Conservation (phyloP, 2,329 filamentous ascomycete species). For the Chaetomium olivaceum region DNA sequence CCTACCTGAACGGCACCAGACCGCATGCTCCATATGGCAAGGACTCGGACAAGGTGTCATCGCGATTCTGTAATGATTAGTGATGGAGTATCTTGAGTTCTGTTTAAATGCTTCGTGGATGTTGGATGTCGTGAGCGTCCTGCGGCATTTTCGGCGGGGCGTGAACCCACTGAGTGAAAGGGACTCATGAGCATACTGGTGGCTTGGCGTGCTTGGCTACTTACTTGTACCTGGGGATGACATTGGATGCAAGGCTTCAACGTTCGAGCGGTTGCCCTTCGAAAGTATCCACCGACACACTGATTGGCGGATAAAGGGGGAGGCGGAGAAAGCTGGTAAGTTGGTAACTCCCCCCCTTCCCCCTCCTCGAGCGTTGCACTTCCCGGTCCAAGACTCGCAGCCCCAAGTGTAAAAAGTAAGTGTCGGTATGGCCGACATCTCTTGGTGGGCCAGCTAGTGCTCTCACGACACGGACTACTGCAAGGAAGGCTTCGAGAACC, state of each 20-base stretch:
- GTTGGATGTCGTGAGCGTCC: neutral
- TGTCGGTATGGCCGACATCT: neutral
- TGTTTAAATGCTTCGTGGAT: neutral
- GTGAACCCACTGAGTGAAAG: neutral
- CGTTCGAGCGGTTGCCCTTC: neutral
- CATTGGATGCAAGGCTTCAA: neutral
- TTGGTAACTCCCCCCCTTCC: neutral
- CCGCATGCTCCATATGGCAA: neutral
- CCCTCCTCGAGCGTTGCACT: neutral
- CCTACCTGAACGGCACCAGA: neutral
- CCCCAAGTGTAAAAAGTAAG: neutral
- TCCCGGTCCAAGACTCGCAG: neutral
- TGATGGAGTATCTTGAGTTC: neutral
- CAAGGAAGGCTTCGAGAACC: neutral
- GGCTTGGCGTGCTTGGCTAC: no score
- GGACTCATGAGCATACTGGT: neutral
- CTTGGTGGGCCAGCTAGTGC: neutral
- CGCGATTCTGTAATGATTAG: neutral
- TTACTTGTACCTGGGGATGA: no score
- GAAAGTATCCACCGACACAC: neutral
- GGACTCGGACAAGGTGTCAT: neutral
- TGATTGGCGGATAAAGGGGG: neutral
- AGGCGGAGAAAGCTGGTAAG: neutral
- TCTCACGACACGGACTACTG: neutral
- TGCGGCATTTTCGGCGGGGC: neutral